A percentile compares a stretch with the other conserved stretches of the same genome.
Evolutionary conservation across 345 rosid genomes (phyloP).

Genomic region (Pelargonium nanum): DNA sequence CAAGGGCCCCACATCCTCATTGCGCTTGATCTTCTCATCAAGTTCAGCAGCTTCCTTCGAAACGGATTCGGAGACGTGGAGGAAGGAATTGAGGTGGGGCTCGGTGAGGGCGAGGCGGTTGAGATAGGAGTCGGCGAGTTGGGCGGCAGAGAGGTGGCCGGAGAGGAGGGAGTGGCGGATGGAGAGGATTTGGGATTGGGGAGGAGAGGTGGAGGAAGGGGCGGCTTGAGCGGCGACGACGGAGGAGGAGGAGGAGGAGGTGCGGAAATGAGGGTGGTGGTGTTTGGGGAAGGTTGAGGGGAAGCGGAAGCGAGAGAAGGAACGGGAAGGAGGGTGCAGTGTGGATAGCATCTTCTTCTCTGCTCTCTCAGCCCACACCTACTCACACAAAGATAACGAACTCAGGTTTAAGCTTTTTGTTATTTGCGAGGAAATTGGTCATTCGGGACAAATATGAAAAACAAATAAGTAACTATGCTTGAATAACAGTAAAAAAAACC

Average conservation of each 20-base stretch:
- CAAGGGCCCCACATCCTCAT: slow-evolving; percentile 59
- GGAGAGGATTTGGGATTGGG: slow-evolving; percentile 56
- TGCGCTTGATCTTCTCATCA: slow-evolving; percentile 37
- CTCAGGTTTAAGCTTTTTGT: no score
- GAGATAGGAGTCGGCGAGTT: slow-evolving; percentile 63
- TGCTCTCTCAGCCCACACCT: neutral
- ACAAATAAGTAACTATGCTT: no score
- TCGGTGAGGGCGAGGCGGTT: slow-evolving; percentile 56
- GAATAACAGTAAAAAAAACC: no score
- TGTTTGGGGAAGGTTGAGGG: slow-evolving; percentile 26
- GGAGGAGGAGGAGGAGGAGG: slow-evolving; percentile 10
- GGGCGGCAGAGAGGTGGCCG: slow-evolving; percentile 47
- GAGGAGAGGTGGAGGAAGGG: slow-evolving; percentile 20
- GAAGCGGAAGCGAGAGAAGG: slow-evolving; percentile 36
- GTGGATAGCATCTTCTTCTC: slow-evolving; percentile 26
- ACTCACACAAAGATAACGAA: no score
- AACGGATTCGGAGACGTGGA: slow-evolving; percentile 52
- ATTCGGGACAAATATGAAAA: no score
- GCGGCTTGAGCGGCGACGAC: slow-evolving; percentile 19
- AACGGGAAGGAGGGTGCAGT: slow-evolving; percentile 28
- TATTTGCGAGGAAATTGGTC: no score
- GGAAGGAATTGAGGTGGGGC: slow-evolving; percentile 66
- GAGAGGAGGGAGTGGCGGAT: slow-evolving; percentile 70
- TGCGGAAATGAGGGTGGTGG: slow-evolving; percentile 15
- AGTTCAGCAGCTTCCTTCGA: slow-evolving; percentile 40